Percentiles rank a stretch among this genome's conserved stretches.
phyloP scores from a whole-genome alignment of 2,329 filamentous ascomycete genomes.

The Alternaria conjuncta region DNA sequence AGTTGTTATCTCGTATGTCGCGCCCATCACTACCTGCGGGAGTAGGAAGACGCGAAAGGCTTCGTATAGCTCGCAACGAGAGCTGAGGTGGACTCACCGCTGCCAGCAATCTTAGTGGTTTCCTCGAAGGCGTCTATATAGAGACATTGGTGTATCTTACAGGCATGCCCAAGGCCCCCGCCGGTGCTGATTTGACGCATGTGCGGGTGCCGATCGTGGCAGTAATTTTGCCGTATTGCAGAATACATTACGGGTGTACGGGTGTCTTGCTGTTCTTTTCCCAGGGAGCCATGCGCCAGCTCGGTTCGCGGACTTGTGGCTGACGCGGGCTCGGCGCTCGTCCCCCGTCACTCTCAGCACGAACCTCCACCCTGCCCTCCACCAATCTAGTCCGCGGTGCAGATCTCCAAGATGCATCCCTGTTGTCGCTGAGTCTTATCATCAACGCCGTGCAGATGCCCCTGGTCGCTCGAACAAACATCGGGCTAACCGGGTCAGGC shows the following conservation, averaged over 20 bases:
- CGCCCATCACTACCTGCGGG: slow-evolving; percentile 20
- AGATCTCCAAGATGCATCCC: slow-evolving; percentile 30
- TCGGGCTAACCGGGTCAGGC: slow-evolving; percentile 28
- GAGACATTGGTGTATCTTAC: slow-evolving; percentile 13
- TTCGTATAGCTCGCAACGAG: slow-evolving; percentile 21
- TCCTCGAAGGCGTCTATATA: slow-evolving; percentile 14
- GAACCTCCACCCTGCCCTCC: slow-evolving; percentile 18
- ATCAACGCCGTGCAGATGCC: slow-evolving; percentile 34
- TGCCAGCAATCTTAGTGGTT: slow-evolving; percentile 6
- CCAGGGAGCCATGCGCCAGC: slow-evolving; percentile 17
- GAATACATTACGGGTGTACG: slow-evolving; percentile 35
- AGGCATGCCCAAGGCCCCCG: neutral
- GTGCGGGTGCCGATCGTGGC: slow-evolving; percentile 10
- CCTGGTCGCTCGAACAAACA: slow-evolving; percentile 33
- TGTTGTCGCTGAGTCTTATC: slow-evolving; percentile 35
- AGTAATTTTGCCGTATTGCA: slow-evolving; percentile 31
- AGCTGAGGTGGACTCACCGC: slow-evolving; percentile 15
- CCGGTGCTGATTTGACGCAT: slow-evolving; percentile 5
- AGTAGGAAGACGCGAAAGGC: slow-evolving; percentile 16
- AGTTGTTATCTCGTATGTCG: slow-evolving; percentile 13
- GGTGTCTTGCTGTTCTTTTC: slow-evolving; percentile 18
- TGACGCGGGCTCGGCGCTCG: slow-evolving; percentile 32
- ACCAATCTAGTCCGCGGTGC: slow-evolving; percentile 25
- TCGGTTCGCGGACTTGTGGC: slow-evolving; percentile 30
- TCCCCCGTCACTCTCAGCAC: slow-evolving; percentile 23